Percentiles rank a stretch among this genome's conserved stretches.
Evolutionary conservation across 306 rosid species (phyloP).

Genomic region (Vigna radiata): DNA sequence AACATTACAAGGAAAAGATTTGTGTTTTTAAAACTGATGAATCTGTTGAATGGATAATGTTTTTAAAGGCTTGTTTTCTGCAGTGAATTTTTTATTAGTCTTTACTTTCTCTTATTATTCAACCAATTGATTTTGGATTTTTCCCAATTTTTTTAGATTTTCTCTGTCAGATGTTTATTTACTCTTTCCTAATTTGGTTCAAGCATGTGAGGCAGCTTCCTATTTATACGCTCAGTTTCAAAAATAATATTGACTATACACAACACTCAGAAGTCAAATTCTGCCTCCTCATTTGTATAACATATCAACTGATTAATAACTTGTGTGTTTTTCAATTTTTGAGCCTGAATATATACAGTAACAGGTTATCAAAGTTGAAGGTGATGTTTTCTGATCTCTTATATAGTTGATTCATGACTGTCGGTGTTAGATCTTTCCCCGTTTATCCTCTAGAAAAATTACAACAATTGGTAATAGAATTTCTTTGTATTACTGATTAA

Average conservation of each 20-base stretch:
- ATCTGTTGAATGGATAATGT: neutral
- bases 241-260: too few relatives aligned
- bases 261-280: neutral
- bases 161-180: neutral
- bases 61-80: conserved; percentile 1
- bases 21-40: neutral
- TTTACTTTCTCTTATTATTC: neutral
- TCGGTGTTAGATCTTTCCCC: too few relatives aligned
- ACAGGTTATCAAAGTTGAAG: neutral
- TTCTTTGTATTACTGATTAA: too few relatives aligned
- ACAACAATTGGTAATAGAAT: too few relatives aligned
- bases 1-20: neutral
- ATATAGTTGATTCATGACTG: too few relatives aligned
- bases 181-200: too few relatives aligned
- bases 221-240: too few relatives aligned
- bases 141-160: too few relatives aligned
- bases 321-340: neutral
- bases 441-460: too few relatives aligned
- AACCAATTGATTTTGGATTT: too few relatives aligned
- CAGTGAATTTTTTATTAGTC: neutral
- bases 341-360: neutral
- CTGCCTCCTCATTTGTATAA: neutral
- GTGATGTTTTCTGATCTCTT: too few relatives aligned
- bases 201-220: too few relatives aligned
- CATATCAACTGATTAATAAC: neutral